phyloP scores from a whole-genome alignment of 75 land plant species.

The Selaginella tamariscina region DNA sequence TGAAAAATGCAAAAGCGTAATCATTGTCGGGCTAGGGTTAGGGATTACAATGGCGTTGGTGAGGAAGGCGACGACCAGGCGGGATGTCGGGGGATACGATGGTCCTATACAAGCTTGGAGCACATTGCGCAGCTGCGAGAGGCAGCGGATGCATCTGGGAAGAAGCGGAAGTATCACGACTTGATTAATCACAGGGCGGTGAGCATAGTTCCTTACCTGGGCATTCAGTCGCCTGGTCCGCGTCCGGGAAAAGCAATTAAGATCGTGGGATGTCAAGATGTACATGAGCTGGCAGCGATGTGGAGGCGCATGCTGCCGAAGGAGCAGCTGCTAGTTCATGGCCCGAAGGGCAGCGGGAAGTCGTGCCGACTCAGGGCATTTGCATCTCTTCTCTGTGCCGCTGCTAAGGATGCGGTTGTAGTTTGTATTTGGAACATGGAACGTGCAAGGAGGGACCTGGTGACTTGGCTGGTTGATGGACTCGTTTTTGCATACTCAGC shows the following conservation, averaged over 20 bases:
- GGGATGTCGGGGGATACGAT: too few species aligned
- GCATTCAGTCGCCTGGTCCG: background rate
- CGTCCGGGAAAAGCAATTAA: background rate
- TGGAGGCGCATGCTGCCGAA: background rate
- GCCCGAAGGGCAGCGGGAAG: background rate
- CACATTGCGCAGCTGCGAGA: too few species aligned
- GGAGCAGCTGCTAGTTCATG: background rate
- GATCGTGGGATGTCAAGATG: background rate
- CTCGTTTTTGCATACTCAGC: background rate
- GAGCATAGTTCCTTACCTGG: background rate
- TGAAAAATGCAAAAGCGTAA: too few species aligned
- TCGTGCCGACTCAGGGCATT: background rate
- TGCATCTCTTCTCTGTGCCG: background rate
- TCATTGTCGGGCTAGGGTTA: too few species aligned
- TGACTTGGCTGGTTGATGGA: background rate
- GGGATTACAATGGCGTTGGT: too few species aligned
- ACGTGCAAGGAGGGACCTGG: background rate
- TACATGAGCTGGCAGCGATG: background rate
- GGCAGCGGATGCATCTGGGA: too few species aligned
- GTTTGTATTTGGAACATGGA: background rate
- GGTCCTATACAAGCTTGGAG: too few species aligned
- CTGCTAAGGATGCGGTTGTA: background rate
- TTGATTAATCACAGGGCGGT: background rate
- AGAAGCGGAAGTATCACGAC: background rate
- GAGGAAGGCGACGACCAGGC: too few species aligned